These are phyloP conservation scores for Cutaneotrichosporon curvatum DNA, from an alignment of 1,284 basidiomycete species.

Conservation along the genomic window DNA sequence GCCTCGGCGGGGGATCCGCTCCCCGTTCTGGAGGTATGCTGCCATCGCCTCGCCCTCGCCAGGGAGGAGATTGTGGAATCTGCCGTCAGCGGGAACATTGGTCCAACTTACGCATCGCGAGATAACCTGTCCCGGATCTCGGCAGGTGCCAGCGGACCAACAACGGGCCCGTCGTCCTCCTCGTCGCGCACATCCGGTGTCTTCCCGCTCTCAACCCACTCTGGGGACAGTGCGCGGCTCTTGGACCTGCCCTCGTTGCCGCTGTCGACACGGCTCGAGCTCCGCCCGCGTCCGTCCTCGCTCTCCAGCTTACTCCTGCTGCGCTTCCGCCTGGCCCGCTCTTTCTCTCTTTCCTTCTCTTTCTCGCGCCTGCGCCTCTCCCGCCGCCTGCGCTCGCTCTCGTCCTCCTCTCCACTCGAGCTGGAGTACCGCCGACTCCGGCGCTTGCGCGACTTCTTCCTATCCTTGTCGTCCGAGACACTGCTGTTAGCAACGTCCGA, in stretches of 20 bases:
- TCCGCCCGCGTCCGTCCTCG: background rate
- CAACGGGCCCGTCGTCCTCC: slow-evolving; percentile 60
- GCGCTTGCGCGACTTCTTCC: slow-evolving; percentile 6
- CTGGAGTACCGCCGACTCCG: slow-evolving; percentile 45
- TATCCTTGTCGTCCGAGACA: background rate
- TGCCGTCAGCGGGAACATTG: slow-evolving; percentile 11
- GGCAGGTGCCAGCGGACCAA: slow-evolving; percentile 53
- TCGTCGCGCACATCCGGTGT: slow-evolving; percentile 24
- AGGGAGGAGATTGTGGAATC: slow-evolving; percentile 72
- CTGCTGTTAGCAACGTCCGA: background rate
- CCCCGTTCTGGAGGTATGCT: slow-evolving; percentile 79
- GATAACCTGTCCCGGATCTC: slow-evolving; percentile 54
- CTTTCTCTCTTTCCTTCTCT: slow-evolving; percentile 1
- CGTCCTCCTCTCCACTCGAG: slow-evolving; percentile 58
- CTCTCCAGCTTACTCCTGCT: slow-evolving; percentile 3
- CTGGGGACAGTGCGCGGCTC: background rate
- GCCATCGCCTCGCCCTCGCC: slow-evolving; percentile 98
- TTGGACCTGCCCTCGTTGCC: background rate
- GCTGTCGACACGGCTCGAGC: no score
- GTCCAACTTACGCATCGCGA: slow-evolving; percentile 49
- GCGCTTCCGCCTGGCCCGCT: slow-evolving; percentile 17
- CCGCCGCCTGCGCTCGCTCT: slow-evolving; percentile 47
- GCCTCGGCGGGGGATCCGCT: slow-evolving; percentile 92
- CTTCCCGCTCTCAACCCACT: background rate
- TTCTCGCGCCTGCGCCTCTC: slow-evolving; percentile 47